Percentiles rank a stretch among this genome's conserved stretches.
Evolutionary conservation across 2,329 filamentous ascomycete species (phyloP).

Genomic region (Cladophialophora chaetospira): DNA sequence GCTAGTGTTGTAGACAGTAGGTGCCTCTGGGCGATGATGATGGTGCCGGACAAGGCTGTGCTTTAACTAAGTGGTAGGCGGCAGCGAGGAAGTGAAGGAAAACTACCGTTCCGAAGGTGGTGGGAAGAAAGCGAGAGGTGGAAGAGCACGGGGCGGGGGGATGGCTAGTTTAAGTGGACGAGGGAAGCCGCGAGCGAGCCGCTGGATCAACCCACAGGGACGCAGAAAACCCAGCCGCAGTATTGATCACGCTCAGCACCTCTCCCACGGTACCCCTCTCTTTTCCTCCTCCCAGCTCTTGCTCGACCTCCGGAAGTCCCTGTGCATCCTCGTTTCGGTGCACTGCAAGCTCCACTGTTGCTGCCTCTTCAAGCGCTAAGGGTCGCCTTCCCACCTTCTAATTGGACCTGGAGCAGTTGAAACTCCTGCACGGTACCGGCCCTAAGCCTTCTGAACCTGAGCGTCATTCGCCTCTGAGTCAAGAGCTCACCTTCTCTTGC

Average conservation of each 20-base stretch:
- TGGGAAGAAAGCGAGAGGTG: conserved; percentile 7
- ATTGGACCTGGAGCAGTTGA: conserved; percentile 2
- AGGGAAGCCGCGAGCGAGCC: conserved; percentile 25
- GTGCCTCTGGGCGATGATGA: conserved; percentile 6
- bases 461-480: conserved; percentile 10
- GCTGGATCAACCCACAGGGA: conserved; percentile 20
- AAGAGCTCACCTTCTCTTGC: conserved; percentile 5
- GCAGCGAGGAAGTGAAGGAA: conserved; percentile 13
- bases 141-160: conserved; percentile 31
- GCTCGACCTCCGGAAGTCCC: conserved; percentile 5
- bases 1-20: not conserved
- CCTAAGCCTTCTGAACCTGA: conserved; percentile 3
- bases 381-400: conserved; percentile 11
- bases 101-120: conserved; percentile 15
- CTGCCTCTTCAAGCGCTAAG: conserved; percentile 12
- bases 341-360: conserved; percentile 17
- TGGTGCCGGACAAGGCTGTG: conserved; percentile 13
- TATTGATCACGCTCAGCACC: conserved; percentile 1
- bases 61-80: conserved; percentile 45
- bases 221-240: conserved; percentile 2
- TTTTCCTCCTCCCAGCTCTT: not conserved
- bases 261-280: not conserved
- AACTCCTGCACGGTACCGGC: conserved; percentile 24
- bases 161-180: conserved; percentile 29
- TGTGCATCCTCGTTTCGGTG: conserved; percentile 11